Evolutionary conservation across 495 filamentous ascomycete species (phyloP).

Genomic region (Alectoria sarmentosa): DNA sequence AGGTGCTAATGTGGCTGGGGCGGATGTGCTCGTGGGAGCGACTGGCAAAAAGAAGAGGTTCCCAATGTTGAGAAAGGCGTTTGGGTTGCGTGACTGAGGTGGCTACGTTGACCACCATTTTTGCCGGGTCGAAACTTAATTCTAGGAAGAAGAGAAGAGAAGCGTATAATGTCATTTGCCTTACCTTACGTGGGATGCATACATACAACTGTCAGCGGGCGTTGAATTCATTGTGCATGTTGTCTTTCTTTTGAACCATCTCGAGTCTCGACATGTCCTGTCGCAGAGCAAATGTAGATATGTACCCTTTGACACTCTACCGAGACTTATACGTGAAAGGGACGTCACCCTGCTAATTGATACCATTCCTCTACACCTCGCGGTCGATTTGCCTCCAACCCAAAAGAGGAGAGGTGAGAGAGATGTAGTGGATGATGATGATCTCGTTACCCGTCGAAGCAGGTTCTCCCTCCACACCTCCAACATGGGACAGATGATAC

Average conservation of each 20-base stretch:
- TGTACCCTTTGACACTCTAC: neutral
- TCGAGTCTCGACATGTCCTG: neutral
- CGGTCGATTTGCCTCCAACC: neutral
- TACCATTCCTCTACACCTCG: neutral
- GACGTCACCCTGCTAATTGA: constrained; percentile 12
- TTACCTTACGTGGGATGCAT: constrained; percentile 1
- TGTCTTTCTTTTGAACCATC: neutral
- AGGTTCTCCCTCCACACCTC: no score
- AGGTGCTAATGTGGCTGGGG: constrained; percentile 28
- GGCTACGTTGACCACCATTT: neutral
- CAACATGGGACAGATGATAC: no score
- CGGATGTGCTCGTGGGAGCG: constrained; percentile 29
- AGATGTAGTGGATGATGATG: no score
- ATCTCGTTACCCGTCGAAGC: no score
- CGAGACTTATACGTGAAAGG: neutral
- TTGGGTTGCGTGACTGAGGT: constrained; percentile 37
- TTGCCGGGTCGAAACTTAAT: constrained; percentile 1
- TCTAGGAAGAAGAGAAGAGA: neutral
- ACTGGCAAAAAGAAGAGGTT: constrained; percentile 47
- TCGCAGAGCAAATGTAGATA: constrained; percentile 13
- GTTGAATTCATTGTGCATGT: neutral
- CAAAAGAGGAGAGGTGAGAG: neutral
- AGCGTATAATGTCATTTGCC: constrained; percentile 5
- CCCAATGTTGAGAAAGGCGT: constrained; percentile 41
- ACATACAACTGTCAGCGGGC: constrained; percentile 4